Evolutionary conservation across 805 yeast species (phyloP).

Genomic region (Myxozyma sirexii): DNA sequence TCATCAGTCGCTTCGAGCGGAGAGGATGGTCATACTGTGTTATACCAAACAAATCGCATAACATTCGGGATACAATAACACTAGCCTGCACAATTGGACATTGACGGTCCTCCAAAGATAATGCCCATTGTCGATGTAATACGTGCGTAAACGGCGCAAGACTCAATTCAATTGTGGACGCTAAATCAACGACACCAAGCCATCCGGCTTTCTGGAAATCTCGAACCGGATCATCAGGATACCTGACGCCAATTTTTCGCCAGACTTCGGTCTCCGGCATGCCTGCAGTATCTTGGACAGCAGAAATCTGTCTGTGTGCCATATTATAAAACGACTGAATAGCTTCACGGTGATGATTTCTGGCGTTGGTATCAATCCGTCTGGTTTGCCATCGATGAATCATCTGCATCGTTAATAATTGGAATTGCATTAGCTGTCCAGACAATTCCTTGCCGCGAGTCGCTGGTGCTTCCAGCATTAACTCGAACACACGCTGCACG

Average conservation of each 20-base stretch:
- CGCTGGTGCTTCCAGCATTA: background rate
- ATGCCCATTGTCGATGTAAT: slow-evolving; percentile 24
- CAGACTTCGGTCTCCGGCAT: slow-evolving; percentile 5
- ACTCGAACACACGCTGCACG: background rate
- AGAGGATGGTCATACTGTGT: background rate
- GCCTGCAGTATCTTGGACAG: background rate
- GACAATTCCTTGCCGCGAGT: background rate
- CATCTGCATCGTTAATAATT: background rate
- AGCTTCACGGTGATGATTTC: slow-evolving; percentile 6
- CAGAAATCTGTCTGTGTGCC: background rate
- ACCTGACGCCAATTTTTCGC: slow-evolving; percentile 15
- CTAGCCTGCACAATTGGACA: slow-evolving; percentile 21
- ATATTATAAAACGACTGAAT: background rate
- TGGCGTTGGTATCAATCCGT: background rate
- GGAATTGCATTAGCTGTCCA: slow-evolving; percentile 3
- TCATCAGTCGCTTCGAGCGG: background rate
- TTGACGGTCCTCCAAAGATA: background rate
- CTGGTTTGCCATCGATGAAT: slow-evolving; percentile 5
- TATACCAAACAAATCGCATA: slow-evolving; percentile 11
- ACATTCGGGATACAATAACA: slow-evolving; percentile 12
- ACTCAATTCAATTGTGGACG: background rate
- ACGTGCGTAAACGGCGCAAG: background rate
- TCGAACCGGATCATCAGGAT: slow-evolving; percentile 1
- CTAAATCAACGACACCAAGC: slow-evolving; percentile 22
- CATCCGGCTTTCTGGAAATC: slow-evolving; percentile 19